These are phyloP conservation scores for Alternaria angustiovoidea DNA, from an alignment of 2,329 filamentous ascomycete species.

Conservation along the genomic window DNA sequence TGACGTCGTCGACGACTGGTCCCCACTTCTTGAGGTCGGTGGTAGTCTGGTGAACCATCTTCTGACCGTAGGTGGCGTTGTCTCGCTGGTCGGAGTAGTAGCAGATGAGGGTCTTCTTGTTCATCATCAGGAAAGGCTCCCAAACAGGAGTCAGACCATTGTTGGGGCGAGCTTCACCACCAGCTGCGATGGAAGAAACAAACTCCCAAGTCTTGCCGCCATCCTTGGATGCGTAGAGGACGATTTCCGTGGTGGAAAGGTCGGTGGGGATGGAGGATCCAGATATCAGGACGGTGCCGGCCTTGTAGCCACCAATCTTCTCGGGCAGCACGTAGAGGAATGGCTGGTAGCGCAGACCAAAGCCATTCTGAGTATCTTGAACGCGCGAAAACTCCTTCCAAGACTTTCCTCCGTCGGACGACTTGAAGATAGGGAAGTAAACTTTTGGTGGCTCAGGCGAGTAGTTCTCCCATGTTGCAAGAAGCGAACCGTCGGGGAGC, in stretches of 20 bases:
- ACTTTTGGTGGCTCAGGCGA: constrained; percentile 54
- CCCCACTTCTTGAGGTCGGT: constrained; percentile 69
- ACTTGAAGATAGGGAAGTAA: constrained; percentile 59
- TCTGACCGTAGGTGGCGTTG: constrained; percentile 68
- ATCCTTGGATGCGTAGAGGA: constrained; percentile 72
- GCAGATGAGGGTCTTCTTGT: constrained; percentile 67
- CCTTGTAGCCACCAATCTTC: constrained; percentile 64
- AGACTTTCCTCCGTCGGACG: constrained; percentile 57
- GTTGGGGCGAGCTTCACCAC: constrained; percentile 67
- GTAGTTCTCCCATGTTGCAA: constrained; percentile 66
- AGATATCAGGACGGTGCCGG: constrained; percentile 69
- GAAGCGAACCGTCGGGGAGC: constrained; percentile 54
- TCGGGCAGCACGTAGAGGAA: constrained; percentile 70
- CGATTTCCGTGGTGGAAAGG: constrained; percentile 70
- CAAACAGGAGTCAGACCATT: constrained; percentile 75
- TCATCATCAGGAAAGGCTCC: constrained; percentile 73
- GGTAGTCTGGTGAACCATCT: constrained; percentile 70
- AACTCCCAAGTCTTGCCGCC: constrained; percentile 71
- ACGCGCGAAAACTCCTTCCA: constrained; percentile 72
- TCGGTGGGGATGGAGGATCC: constrained; percentile 68
- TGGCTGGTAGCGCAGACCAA: constrained; percentile 74
- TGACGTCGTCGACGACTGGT: constrained; percentile 67
- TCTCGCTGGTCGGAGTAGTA: constrained; percentile 79
- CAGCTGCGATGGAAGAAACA: constrained; percentile 69
- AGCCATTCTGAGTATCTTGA: constrained; percentile 70